Evolutionary conservation across 208 protist genomes (phyloP).

Genomic region (Herpetomonas muscarum): DNA sequence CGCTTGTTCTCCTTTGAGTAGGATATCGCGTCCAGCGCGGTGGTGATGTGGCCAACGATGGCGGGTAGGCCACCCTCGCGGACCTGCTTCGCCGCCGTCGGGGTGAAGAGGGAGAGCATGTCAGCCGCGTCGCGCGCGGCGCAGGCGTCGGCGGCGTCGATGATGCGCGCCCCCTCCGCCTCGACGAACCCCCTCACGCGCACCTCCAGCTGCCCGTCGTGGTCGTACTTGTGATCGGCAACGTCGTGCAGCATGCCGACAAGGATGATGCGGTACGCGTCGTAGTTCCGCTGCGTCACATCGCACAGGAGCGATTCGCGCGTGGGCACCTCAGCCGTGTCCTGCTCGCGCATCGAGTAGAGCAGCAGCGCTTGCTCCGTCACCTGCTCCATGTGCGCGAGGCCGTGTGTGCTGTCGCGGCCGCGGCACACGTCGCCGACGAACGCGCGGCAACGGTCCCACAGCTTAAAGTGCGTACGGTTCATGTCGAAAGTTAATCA

Average conservation of each 20-base stretch:
- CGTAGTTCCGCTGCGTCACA: not conserved
- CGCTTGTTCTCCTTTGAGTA: constrained; percentile 74
- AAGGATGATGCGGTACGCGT: constrained; percentile 54
- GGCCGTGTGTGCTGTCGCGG: constrained; percentile 69
- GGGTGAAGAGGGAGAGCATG: not conserved
- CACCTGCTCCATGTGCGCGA: constrained; percentile 75
- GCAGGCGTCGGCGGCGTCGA: not conserved
- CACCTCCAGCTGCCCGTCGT: constrained; percentile 25
- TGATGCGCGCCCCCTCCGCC: constrained; percentile 6
- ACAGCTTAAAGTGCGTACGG: constrained; percentile 41
- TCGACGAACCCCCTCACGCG: constrained; percentile 32
- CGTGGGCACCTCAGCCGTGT: not conserved
- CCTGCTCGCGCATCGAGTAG: constrained; percentile 36
- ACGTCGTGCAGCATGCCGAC: constrained; percentile 87
- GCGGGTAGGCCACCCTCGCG: too few relatives aligned
- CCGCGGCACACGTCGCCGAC: constrained; percentile 46
- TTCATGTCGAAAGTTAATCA: constrained; percentile 31
- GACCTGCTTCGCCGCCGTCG: not conserved
- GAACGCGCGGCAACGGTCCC: constrained; percentile 59
- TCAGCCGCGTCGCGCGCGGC: not conserved
- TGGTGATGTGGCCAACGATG: not conserved
- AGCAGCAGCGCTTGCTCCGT: constrained; percentile 64
- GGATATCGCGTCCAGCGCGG: constrained; percentile 58
- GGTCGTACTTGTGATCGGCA: constrained; percentile 85
- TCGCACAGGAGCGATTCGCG: not conserved